Base-by-base conservation (phyloP, 352 stramenopile genomes). In the Thalassiosira exigua region DNA sequence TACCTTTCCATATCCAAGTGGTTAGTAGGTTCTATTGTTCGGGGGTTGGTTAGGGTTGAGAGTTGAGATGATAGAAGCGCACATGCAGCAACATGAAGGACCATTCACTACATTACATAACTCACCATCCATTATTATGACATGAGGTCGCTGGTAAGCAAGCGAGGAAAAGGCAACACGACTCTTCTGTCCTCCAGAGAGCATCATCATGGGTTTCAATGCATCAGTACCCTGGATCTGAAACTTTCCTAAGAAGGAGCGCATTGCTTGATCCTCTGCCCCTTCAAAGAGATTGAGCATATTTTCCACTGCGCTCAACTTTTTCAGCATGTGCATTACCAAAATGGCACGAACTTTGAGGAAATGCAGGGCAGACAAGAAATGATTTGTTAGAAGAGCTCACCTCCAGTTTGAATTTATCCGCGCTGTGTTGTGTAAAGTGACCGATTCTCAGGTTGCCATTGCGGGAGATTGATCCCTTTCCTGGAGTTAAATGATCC, bases 291-390 rank as follows among this genome's bases (percentile, higher is more conserved):
- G 69, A 68, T 91, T 87, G 61, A 95, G 82, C 88, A 96, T 96
- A 65, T 95, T 95, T 67, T 95, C 91, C 30, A 94, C 72, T 32
- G 90, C 85, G 39, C 76, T 98, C 92, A 52, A 98, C 95, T 54
- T 96, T 97, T 79, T 98, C 96, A 17, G 97, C 91, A 81, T 97
- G 95, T 86, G 98, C 96, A 88, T 99, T 96, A 46, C 96, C 98
- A 75, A 99, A 99, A 29, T 97, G 96, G 29, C n/a, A n/a, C n/a
- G n/a, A n/a, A n/a, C n/a, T n/a, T n/a, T n/a, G n/a, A n/a, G n/a
- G n/a, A n/a, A n/a, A n/a, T n/a, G n/a, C n/a, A n/a, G n/a, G n/a
- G n/a, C n/a, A n/a, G n/a, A n/a, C n/a, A n/a, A n/a, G n/a, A n/a
- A n/a, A n/a, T n/a, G n/a, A n/a, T n/a, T n/a, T n/a, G n/a, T n/a